Base-by-base conservation (phyloP, 2,329 filamentous ascomycete species). In the Claviceps fusiformis region DNA sequence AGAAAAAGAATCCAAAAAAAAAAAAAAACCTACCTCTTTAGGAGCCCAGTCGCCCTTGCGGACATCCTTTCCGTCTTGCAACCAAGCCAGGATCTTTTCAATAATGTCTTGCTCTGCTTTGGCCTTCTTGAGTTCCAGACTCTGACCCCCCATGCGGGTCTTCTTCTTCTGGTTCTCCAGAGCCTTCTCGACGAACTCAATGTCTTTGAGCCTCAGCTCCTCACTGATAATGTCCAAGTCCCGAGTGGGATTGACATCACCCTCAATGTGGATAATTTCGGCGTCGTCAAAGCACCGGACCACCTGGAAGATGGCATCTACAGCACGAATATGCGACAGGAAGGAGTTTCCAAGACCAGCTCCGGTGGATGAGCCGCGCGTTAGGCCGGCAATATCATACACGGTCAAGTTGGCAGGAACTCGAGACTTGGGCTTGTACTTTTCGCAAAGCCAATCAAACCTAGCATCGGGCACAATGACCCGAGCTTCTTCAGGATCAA, bases 221-320 rank as follows among this genome's bases (percentile, higher is more conserved):
- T 97, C 91, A 70, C 85, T 89, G 74, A 98, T 97, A 71, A 98
- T 98, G 67, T 89, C 87, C 63, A 98, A 74, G 78, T 98, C 93
- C 68, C 93, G 86, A 58, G 87, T 82, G 39, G 93, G 95, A 74
- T 98, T 88, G 64, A 98, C 95, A 66, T 98, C 93, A 70, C 93
- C 95, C 79, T 98, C 95, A 62, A 98, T 91, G 80, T 98, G 93
- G 65, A 96, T 97, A 66, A 98, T 98, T 75, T 98, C 93, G 57
- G 92, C 93, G 78, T 98, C 93, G 69, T 98, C 95, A 74, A 98
- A 96, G 75, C 88, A 95, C 65, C 91, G 85, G 43, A 96, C 91
- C 48, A 96, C 91, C 73, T 95, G 89, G 79, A 95, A 96, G 73
- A 96, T 95, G 72, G 91, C 91, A 77, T 96, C 91, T 72, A 96